These are phyloP conservation scores for Fusarium nygamai DNA, from an alignment of 2,329 filamentous ascomycete genomes.

Conservation along the genomic window DNA sequence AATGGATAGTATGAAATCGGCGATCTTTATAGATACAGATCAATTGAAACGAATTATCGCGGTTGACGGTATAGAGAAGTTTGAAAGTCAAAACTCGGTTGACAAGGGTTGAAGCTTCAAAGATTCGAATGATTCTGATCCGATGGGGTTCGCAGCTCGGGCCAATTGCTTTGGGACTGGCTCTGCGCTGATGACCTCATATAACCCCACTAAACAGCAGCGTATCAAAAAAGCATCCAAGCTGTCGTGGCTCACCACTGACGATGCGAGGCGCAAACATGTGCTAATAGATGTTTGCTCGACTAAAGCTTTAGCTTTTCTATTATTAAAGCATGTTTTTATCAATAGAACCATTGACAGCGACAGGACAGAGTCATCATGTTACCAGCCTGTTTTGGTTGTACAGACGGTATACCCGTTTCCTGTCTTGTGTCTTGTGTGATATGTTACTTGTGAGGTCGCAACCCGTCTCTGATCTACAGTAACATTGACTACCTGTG, in stretches of 20 bases:
- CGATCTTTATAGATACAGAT: neutral
- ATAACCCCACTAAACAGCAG: conserved; percentile 36
- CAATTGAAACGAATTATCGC: conserved; percentile 5
- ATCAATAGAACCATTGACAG: neutral
- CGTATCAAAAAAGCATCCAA: conserved; percentile 4
- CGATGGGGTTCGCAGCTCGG: conserved; percentile 27
- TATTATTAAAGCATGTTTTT: neutral
- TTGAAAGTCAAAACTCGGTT: neutral
- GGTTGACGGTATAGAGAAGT: conserved; percentile 2
- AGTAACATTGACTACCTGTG: neutral
- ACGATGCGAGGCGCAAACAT: neutral
- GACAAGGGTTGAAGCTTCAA: conserved; percentile 20
- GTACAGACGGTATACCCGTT: neutral
- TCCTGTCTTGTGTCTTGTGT: neutral
- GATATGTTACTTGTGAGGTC: neutral
- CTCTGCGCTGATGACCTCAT: conserved; percentile 44
- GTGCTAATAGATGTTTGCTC: neutral
- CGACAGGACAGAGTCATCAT: too few relatives aligned
- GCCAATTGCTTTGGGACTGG: conserved; percentile 37
- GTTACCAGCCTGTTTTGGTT: neutral
- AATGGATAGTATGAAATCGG: neutral
- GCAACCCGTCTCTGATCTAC: neutral
- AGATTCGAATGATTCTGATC: conserved; percentile 36
- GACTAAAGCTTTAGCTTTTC: neutral
- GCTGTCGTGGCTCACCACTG: neutral